Percentiles rank a stretch among this genome's conserved stretches.
phyloP scores from a whole-genome alignment of 2,329 filamentous ascomycete species.

The Sphaerulina musiva region DNA sequence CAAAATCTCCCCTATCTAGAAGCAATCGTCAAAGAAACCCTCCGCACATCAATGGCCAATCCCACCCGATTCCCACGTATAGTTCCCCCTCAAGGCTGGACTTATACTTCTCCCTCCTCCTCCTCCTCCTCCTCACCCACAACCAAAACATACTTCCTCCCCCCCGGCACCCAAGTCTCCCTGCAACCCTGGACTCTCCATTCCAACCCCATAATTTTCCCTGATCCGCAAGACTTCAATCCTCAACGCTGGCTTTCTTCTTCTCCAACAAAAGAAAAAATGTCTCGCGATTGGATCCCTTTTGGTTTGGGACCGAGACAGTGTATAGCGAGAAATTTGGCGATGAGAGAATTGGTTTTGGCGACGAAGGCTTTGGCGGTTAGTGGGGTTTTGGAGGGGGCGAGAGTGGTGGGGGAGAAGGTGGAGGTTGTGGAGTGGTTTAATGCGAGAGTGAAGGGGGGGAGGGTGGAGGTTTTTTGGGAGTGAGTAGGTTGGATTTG shows the following conservation, averaged over 20 bases:
- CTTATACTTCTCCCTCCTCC: conserved; percentile 24
- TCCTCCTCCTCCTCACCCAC: background rate
- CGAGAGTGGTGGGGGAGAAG: conserved; percentile 36
- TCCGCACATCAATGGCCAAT: conserved; percentile 48
- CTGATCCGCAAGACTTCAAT: conserved; percentile 38
- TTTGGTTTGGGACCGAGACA: conserved; percentile 46
- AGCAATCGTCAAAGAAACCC: conserved; percentile 46
- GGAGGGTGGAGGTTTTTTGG: conserved; percentile 41
- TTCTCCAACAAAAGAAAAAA: conserved; percentile 33
- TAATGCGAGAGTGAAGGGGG: conserved; percentile 47
- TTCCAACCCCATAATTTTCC: conserved; percentile 41
- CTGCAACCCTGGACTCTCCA: conserved; percentile 45
- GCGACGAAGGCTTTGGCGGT: conserved; percentile 40
- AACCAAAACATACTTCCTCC: conserved; percentile 25
- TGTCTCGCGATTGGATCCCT: conserved; percentile 42
- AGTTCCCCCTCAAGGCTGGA: conserved; percentile 39
- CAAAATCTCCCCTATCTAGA: conserved; percentile 42
- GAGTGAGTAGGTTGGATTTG: background rate
- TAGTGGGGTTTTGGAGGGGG: conserved; percentile 42
- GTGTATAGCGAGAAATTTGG: conserved; percentile 48
- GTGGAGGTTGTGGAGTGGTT: conserved; percentile 53
- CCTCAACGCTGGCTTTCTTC: conserved; percentile 45
- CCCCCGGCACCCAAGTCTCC: conserved; percentile 43
- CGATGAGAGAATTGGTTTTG: conserved; percentile 40
- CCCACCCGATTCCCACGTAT: conserved; percentile 46